Evolutionary conservation across 768 basidiomycete genomes (phyloP).

Genomic region (Mycena crocata): DNA sequence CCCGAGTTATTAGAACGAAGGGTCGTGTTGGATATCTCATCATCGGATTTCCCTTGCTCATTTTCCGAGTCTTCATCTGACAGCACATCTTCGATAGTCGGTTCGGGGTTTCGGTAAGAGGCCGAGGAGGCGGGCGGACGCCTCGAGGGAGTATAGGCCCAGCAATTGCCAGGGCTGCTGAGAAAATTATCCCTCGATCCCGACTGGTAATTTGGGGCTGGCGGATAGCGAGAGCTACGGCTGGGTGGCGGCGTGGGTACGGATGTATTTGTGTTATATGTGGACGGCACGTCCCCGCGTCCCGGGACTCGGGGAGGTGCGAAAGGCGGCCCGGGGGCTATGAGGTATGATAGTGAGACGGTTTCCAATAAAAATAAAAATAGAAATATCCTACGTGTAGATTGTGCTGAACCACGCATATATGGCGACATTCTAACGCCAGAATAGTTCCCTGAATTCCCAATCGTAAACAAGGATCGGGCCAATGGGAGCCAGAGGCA

Average conservation of each 20-base stretch:
- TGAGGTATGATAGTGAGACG: neutral
- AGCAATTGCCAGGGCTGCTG: neutral
- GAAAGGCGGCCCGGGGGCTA: neutral
- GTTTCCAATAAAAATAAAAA: neutral
- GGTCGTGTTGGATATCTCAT: neutral
- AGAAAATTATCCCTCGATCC: neutral
- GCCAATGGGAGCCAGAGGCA: neutral
- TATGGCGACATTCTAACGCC: slow-evolving; percentile 1
- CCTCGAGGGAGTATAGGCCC: slow-evolving; percentile 8
- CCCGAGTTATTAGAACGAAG: too few species aligned
- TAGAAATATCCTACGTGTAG: neutral
- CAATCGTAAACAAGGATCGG: too few species aligned
- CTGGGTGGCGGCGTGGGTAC: neutral
- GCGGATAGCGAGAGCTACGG: neutral
- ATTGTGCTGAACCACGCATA: neutral
- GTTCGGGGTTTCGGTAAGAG: neutral
- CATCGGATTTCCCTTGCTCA: too few species aligned
- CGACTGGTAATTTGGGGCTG: neutral
- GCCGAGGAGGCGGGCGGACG: neutral
- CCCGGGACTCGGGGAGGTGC: neutral
- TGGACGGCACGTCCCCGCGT: neutral
- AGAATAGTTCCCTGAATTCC: neutral
- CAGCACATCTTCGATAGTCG: too few species aligned
- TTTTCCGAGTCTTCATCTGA: too few species aligned
- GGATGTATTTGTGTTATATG: neutral